Evolutionary conservation across 2,329 filamentous ascomycete genomes (phyloP), one percentile per base, ranked within the genome.

Genomic region (Aspergillus ochraceus): DNA sequence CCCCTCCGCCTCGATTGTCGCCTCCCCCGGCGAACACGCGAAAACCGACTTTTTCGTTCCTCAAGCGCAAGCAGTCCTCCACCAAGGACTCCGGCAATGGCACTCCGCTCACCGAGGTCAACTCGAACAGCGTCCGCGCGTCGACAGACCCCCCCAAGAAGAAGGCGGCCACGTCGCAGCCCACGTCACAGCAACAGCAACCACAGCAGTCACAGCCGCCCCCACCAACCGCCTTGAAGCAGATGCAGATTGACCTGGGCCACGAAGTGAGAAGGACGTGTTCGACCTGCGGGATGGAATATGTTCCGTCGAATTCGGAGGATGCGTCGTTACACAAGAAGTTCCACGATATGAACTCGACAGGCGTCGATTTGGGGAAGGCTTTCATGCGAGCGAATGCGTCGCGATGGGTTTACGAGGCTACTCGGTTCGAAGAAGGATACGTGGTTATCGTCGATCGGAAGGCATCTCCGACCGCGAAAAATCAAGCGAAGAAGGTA

Each of bases 271-370:
- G 83, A 51, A 84, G 83, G 64, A 84, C 81, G 11, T 90, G 87
- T 73, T 76, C 78, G 42, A 78, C 76, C 2, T 90, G 87, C 66
- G 84, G 85, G 1, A 90, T 90, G 87, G 84, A 87, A 55, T 90
- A 89, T 65, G 81, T 86, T 36, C 83, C 86, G 4, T 88, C 86
- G 0, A 83, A 84, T 53, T 74, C 78, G 6, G 86, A 88, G 66
- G 87, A 90, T 66, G 77, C 80, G n/a, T 81, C 81, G 6, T 68
- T 89, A 56, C 87, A 90, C 69, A 83, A 83, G 64, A 86, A 85
- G 63, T 89, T 86, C 65, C 87, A 89, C 70, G 82, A 83, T 39
- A 83, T 85, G 75, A 84, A 86, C 65, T 76, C 81, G 2, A 82
- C 83, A 24, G 87, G 87, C 1, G 81, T 88, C 20, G 84, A 88